Base-by-base conservation (phyloP, 345 rosid species). In the Pistacia atlantica region DNA sequence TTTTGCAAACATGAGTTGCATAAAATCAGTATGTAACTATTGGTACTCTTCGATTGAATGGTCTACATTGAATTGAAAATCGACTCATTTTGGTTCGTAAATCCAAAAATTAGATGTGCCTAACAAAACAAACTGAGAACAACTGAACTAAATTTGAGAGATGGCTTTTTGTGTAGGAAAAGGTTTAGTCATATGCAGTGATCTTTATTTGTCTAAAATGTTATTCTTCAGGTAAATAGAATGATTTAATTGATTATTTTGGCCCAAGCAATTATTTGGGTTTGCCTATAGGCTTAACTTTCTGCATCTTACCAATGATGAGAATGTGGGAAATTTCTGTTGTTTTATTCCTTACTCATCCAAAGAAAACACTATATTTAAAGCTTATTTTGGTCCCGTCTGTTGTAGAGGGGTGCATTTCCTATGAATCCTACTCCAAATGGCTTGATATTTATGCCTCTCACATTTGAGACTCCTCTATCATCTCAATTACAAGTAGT, bases 341-440 rank as follows among this genome's bases (percentile, higher is more conserved):
- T 37, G 38, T 3, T 2, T 42, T 58, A 13, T 59, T 60, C n/a
- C 14, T 45, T 72, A 3, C 54, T 4, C 16, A 6, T 38, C 3
- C 0, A 49, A 14, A 31, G 18, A 57, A 59, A 10, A 3, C 3
- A 63, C 45, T 69, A 71, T n/a, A 14, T 37, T 38, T 65, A 73
- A 67, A 60, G 38, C 65, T 77, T 71, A 68, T 64, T 57, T 52
- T 82, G 52, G 49, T 80, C 67, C 71, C 73, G 42, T 72, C 51
- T 87, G 69, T 74, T 86, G 71, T 78, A 96, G 98, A 90, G 97
- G 72, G 97, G 98, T 71, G 97, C 97, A 77, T 86, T 96, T 73
- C 97, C 98, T 1, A 78, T 90, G 89, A 82, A 61, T 86, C 92
- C 97, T 73, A 87, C 93, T 77, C 86, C 92, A 64, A 87, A 89